phyloP scores from a whole-genome alignment of 1,284 basidiomycete species.

The Malassezia caprae region DNA sequence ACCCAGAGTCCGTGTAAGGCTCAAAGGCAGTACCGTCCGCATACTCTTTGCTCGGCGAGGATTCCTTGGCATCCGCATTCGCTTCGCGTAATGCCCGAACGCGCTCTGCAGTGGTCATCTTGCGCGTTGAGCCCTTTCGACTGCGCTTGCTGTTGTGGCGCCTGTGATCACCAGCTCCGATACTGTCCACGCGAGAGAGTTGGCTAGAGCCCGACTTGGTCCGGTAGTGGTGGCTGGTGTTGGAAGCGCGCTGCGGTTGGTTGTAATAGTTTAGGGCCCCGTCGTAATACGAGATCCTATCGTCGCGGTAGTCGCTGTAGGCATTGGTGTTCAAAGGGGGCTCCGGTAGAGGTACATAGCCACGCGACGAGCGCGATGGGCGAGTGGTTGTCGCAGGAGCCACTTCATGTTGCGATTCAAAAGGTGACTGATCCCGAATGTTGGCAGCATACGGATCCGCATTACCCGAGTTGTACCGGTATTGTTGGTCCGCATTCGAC shows the following conservation, averaged over 20 bases:
- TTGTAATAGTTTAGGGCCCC: neutral
- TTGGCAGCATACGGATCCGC: neutral
- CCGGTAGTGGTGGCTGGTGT: neutral
- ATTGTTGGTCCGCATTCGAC: neutral
- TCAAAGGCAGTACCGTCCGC: neutral
- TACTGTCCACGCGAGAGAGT: conserved; percentile 15
- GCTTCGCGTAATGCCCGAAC: conserved; percentile 3
- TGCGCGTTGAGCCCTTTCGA: neutral
- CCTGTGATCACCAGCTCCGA: conserved; percentile 15
- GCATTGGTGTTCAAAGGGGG: conserved; percentile 1
- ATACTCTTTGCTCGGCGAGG: neutral
- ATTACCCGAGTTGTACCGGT: neutral
- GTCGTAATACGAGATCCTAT: neutral
- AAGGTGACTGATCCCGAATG: neutral
- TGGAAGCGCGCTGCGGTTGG: neutral
- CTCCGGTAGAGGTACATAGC: conserved; percentile 10
- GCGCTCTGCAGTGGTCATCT: conserved; percentile 11
- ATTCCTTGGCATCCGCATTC: neutral
- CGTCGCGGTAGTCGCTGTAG: neutral
- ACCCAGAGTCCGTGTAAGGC: neutral
- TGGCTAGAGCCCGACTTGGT: conserved; percentile 5
- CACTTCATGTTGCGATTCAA: conserved; percentile 1
- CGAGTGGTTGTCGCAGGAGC: neutral
- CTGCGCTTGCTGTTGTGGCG: conserved; percentile 4
- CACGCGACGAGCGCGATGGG: neutral